Evolutionary conservation across 1,284 basidiomycete genomes (phyloP), one percentile per base, ranked within the genome.

Genomic region (Marasmius sp.): DNA sequence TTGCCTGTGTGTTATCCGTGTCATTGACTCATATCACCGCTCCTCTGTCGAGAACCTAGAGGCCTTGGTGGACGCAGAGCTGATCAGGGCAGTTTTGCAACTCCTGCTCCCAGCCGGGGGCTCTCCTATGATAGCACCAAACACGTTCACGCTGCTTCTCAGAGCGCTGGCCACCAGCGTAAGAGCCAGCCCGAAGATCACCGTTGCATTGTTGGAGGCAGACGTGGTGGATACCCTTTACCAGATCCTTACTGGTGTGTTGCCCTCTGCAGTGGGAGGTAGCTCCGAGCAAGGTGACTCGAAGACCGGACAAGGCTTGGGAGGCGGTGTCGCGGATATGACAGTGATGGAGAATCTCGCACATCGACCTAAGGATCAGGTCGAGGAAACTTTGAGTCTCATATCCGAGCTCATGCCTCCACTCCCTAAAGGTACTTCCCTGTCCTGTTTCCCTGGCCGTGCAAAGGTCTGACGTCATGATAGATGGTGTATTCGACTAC

Each of bases 261-360:
- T 94, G 2, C 95, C 93, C 8, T 87, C 92, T 0, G 71, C 83
- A 0, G 79, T 81, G 18, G 78, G 81, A 43, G 78, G 75, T 41
- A 81, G 81, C 39, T 78, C 82, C 49, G 90, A 91, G 68, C 86
- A 91, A 70, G 90, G 90, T 16, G 82, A 80, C 62, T 83, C 85
- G 1, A 75, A 70, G 6, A 78, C 77, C 22, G 86, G 88, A 1
- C 92, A 94, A 72, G 92, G 92, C 9, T 76, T 94, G 1, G 92
- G 91, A 34, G 92, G 92, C 39, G 92, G 93, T 22, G 75, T 95
- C 7, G 92, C 93, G 4, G 96, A 98, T 73, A 96, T 98, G 93
- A 92, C 94, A 7, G 93, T 99, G 39, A 93, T 98, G 86, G 94
- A 98, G 77, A 98, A 97, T 73, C 80, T 99, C 39, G 95, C 95